A percentile compares a stretch with the other conserved stretches of the same genome.
These are phyloP conservation scores for Tetraselmis striata DNA, from an alignment of 139 green algal genomes.

Conservation along the genomic window DNA sequence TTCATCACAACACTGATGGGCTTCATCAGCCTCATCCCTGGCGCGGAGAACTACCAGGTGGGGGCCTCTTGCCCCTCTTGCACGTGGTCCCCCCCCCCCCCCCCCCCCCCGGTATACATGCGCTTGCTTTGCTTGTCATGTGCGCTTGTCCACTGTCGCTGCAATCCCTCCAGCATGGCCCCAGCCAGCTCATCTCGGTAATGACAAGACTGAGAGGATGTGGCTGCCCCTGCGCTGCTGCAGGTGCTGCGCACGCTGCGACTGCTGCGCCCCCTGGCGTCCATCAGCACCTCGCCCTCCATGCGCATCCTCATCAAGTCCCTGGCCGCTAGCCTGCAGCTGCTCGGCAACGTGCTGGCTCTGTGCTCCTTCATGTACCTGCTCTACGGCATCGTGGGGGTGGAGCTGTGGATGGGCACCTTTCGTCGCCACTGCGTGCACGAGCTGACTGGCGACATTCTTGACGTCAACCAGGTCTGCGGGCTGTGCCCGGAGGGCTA, in stretches of 20 bases:
- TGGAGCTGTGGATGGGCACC: conserved; percentile 6
- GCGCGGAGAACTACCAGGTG: background rate
- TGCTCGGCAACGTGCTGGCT: conserved; percentile 3
- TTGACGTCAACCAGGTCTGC: background rate
- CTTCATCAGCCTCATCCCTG: background rate
- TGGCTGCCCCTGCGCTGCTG: no score
- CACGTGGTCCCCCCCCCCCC: background rate
- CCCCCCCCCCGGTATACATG: no score
- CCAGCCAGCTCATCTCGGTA: no score
- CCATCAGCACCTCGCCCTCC: background rate
- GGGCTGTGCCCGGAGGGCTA: background rate
- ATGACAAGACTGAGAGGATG: no score
- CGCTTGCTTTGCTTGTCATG: no score
- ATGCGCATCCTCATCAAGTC: conserved; percentile 8
- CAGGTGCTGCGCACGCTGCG: background rate
- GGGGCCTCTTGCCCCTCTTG: background rate
- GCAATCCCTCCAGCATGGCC: no score
- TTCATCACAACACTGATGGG: background rate
- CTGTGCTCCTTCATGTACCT: conserved; percentile 6
- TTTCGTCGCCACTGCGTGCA: conserved; percentile 3
- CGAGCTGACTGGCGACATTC: background rate
- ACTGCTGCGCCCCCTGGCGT: background rate
- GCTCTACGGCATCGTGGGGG: conserved; percentile 7
- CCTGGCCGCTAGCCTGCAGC: background rate
- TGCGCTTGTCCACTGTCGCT: no score